Evolutionary conservation across 73 alveolate species (phyloP), one percentile per base, ranked within the genome.

Genomic region (Paramecium sexaurelia): DNA sequence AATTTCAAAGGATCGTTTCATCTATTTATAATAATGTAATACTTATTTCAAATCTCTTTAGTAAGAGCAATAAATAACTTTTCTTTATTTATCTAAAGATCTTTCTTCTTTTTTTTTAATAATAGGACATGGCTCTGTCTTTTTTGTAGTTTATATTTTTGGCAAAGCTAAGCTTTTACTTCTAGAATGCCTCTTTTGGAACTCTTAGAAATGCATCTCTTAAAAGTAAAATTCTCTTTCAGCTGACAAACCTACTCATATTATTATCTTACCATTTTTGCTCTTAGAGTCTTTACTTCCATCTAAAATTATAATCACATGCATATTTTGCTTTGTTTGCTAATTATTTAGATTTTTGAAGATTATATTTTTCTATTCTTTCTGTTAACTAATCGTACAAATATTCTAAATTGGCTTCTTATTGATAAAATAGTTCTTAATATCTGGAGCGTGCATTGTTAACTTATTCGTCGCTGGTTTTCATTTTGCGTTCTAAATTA

Each of bases 171-270:
- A 71, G 10, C 57, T 35, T 36, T 71, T 32, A 19, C 61, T 35
- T 71, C 86, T 71, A n/a, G 37, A 61, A 61, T 61, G 37, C 10
- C 83, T 61, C 26, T 29, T 61, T 32, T 61, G 7, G 11, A 29
- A 61, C 56, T 71, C 86, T 36, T 35, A 36, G 11, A 19, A 33
- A 10, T 71, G 55, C 57, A 61, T 10, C 13, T 71, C 55, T 36
- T 32, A 10, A 35, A 71, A 35, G 56, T 71, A 35, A 15, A 71
- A n/a, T 71, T 71, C 86, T 36, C 66, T 71, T 36, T 71, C 86
- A 35, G 86, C 86, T 35, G 86, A 71, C 56, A 35, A 32, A 37
- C 86, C 56, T 35, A 35, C 86, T 71, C 55, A 71, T 71, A 15
- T 71, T 2, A 11, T 15, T 33, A 15, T 27, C 56, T 35, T 11